These are phyloP conservation scores for Cryphonectria carpinicola DNA, from an alignment of 2,329 filamentous ascomycete species.

Conservation along the genomic window DNA sequence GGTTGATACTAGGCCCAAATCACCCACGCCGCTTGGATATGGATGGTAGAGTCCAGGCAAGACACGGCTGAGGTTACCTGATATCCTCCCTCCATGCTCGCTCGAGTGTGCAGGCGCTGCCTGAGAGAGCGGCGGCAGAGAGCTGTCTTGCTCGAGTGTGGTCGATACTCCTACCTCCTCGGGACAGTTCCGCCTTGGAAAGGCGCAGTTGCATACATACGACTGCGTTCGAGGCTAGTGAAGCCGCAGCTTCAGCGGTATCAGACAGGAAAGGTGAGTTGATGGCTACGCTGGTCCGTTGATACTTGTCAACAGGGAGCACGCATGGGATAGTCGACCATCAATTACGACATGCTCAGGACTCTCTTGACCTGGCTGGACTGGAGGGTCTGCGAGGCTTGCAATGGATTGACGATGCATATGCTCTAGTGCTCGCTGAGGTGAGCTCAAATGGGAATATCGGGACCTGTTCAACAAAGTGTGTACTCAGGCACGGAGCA, in stretches of 20 bases:
- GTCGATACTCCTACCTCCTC: neutral
- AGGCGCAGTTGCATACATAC: neutral
- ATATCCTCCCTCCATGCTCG: neutral
- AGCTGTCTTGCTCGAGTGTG: neutral
- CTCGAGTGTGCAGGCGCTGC: neutral
- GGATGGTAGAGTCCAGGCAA: neutral
- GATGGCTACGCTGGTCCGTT: neutral
- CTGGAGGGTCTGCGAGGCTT: neutral
- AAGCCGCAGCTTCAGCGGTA: neutral
- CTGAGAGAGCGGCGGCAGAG: neutral
- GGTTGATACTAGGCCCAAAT: neutral
- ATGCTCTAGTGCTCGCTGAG: neutral
- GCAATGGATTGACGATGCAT: neutral
- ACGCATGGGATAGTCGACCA: neutral
- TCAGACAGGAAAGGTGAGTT: neutral
- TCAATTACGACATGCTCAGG: neutral
- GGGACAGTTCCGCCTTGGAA: neutral
- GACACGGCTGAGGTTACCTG: neutral
- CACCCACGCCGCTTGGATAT: neutral
- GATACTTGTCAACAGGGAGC: neutral
- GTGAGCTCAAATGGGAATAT: neutral
- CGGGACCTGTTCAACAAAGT: neutral
- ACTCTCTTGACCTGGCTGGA: neutral
- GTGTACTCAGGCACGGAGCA: neutral
- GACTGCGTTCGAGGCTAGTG: neutral